phyloP scores from a whole-genome alignment of 1,284 basidiomycete genomes.

The Leccinum subspadiceum region DNA sequence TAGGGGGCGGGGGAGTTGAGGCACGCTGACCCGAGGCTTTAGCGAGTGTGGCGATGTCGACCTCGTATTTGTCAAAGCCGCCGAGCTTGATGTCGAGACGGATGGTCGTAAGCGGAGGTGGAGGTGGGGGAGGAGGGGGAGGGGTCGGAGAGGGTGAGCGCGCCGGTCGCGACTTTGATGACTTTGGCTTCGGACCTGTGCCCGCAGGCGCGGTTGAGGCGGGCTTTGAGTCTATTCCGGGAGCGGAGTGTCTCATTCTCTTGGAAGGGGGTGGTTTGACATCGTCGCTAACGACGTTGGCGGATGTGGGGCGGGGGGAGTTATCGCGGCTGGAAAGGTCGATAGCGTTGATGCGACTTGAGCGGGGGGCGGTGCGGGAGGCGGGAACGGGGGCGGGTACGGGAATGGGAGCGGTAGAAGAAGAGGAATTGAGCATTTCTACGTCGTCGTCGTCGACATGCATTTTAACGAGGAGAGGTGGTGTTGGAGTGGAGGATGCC shows the following conservation, averaged over 20 bases:
- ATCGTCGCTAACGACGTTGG: conserved; percentile 19
- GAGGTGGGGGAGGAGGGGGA: conserved; percentile 43
- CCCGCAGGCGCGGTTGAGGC: conserved; percentile 25
- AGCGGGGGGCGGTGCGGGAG: conserved; percentile 8
- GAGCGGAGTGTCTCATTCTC: conserved; percentile 28
- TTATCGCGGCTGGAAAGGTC: conserved; percentile 32
- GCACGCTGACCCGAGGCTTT: conserved; percentile 64
- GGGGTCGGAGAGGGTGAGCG: conserved; percentile 59
- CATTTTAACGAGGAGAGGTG: not conserved
- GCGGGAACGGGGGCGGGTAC: conserved; percentile 11
- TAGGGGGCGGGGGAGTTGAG: conserved; percentile 50
- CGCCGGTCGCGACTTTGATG: conserved; percentile 40
- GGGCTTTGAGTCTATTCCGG: conserved; percentile 27
- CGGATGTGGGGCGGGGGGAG: conserved; percentile 15
- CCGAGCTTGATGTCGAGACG: conserved; percentile 67
- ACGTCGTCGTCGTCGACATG: conserved; percentile 28
- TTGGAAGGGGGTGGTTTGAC: conserved; percentile 31
- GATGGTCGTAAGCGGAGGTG: conserved; percentile 60
- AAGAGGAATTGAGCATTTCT: conserved; percentile 19
- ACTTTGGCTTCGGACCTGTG: conserved; percentile 35
- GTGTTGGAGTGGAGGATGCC: conserved; percentile 34
- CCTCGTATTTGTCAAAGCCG: conserved; percentile 71
- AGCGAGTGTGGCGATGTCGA: conserved; percentile 59
- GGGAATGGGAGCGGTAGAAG: not conserved
- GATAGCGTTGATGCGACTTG: conserved; percentile 23